Conservation (phyloP, 192 early-diverging fungal species). For the Oehlia diaphana region DNA sequence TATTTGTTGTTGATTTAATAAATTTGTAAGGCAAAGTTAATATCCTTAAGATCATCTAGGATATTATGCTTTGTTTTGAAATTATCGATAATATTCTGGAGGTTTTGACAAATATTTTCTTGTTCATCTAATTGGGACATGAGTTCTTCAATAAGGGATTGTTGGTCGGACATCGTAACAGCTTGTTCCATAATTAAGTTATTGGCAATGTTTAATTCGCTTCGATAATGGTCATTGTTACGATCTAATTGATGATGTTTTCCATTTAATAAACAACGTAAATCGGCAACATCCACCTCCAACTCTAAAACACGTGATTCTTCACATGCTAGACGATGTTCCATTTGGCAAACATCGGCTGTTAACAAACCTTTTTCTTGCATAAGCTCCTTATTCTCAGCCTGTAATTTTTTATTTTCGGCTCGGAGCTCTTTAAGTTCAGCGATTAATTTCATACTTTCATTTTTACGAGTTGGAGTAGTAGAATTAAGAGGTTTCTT, state of each 20-base stretch:
- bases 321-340: conserved; percentile 11
- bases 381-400: background rate
- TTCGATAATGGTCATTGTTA: background rate
- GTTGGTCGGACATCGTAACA: background rate
- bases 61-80: background rate
- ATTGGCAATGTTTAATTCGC: conserved; percentile 1
- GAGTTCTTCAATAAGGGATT: conserved; percentile 10
- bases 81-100: background rate
- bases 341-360: conserved; percentile 20
- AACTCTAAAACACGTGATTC: conserved; percentile 14
- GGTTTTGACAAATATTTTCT: background rate
- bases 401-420: background rate
- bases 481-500: background rate
- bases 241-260: conserved; percentile 9
- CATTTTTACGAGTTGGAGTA: background rate
- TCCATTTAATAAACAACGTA: background rate
- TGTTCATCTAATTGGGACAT: conserved; percentile 2
- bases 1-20: background rate
- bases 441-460: background rate
- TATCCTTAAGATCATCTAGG: background rate
- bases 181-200: background rate
- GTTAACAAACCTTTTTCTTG: conserved; percentile 5
- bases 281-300: background rate
- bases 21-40: background rate
- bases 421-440: background rate